A percentile compares a stretch with the other conserved stretches of the same genome.
Evolutionary conservation across 1,284 basidiomycete genomes (phyloP).

Genomic region (Ceratobasidium sp.): DNA sequence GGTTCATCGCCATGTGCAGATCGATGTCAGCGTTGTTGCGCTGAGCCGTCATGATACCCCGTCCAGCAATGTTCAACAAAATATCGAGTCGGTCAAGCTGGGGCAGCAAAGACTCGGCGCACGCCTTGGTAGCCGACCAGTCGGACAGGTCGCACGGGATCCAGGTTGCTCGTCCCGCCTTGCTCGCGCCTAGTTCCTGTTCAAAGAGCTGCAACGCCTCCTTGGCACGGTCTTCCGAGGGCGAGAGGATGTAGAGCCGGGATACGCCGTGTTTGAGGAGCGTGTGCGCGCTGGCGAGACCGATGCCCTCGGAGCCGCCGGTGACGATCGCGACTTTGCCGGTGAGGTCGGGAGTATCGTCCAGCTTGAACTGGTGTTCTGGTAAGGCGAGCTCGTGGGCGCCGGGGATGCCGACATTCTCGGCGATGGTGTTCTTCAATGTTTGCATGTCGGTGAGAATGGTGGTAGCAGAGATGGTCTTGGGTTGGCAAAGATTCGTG

Average conservation of each 20-base stretch:
- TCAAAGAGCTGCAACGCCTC: slow-evolving; percentile 30
- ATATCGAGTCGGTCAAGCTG: slow-evolving; percentile 41
- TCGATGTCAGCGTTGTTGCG: slow-evolving; percentile 38
- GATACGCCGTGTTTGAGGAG: slow-evolving; percentile 32
- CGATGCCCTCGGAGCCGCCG: slow-evolving; percentile 43
- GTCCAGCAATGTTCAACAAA: slow-evolving; percentile 30
- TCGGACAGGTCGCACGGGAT: slow-evolving; percentile 32
- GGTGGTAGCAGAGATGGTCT: background rate
- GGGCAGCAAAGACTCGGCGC: slow-evolving; percentile 2
- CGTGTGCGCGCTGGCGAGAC: slow-evolving; percentile 23
- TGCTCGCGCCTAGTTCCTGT: slow-evolving; percentile 10
- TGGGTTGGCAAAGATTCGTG: background rate
- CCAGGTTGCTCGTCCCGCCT: slow-evolving; percentile 17
- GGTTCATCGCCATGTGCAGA: slow-evolving; percentile 47
- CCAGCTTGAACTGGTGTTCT: slow-evolving; percentile 37
- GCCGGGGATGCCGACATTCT: slow-evolving; percentile 29
- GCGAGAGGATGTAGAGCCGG: slow-evolving; percentile 18
- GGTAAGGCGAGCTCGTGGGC: slow-evolving; percentile 23
- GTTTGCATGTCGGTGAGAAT: slow-evolving; percentile 35
- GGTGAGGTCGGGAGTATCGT: slow-evolving; percentile 46
- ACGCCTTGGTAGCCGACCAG: slow-evolving; percentile 26
- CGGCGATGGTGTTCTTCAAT: slow-evolving; percentile 38
- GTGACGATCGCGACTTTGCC: slow-evolving; percentile 47
- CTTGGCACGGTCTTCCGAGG: slow-evolving; percentile 6
- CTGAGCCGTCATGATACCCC: slow-evolving; percentile 36